Base-by-base conservation (phyloP, 495 filamentous ascomycete species). In the Letharia lupina region DNA sequence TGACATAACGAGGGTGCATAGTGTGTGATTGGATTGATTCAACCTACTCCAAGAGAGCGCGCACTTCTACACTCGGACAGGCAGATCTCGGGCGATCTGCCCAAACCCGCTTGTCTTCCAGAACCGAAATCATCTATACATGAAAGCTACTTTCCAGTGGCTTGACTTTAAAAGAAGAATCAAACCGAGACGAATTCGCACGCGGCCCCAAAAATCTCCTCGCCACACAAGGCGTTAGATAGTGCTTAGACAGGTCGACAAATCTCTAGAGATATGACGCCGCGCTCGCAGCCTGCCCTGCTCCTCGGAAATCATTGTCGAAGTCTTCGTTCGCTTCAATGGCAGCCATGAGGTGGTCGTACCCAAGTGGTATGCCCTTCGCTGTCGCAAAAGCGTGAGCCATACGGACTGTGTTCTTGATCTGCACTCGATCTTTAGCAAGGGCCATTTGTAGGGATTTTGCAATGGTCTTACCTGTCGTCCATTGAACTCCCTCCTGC, bases 291-390 rank as follows among this genome's bases (percentile, higher is more conserved):
- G 63, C 56, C 57, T 45, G 58, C 16, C 65, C 57, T 4, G 63
- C 67, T 31, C 65, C 61, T 15, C 67, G 63, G 59, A 66, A 65
- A 41, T 69, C 67, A 28, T 69, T 65, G 39, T 69, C 67, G 20
- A 69, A 69, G 58, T 69, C 67, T 66, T 69, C 67, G n/a, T 69
- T 69, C 13, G 67, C 67, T 35, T 69, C 67, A 35, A 69, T 65
- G 10, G 67, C 67, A 6, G 56, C 65, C 12, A 65, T 66, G 45
- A 69, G 44, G n/a, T 69, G 63, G 28, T 66, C 67, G 41, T 66
- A 69, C 7, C 62, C 66, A 50, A 73, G 65, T 33, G 70, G 63
- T 63, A 63, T 50, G n/a, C 60, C 47, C 33, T 69, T 62, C 4
- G 58, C 59, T 41, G 65, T 69, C 28, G 60, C 65, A 5, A 71